Conservation (phyloP, 345 rosid species). For the Euphorbia lathyris region DNA sequence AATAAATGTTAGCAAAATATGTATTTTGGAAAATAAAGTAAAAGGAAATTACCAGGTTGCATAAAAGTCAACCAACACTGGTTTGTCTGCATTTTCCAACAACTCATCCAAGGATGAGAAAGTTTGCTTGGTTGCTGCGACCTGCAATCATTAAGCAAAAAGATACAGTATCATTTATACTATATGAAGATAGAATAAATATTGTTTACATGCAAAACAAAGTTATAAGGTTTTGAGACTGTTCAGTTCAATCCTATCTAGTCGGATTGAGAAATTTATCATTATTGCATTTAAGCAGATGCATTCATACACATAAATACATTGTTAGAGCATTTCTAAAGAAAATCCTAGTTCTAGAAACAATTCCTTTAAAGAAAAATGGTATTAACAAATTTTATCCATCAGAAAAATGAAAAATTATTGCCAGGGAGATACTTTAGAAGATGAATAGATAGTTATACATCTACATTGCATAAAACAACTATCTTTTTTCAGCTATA, state of each 20-base stretch:
- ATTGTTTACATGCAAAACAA: neutral
- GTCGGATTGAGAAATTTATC: neutral
- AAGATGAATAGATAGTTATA: neutral
- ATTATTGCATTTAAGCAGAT: neutral
- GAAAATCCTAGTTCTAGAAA: neutral
- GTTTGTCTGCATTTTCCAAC: slow-evolving; percentile 63
- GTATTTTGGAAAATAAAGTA: no score
- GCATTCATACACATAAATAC: neutral
- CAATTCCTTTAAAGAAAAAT: neutral
- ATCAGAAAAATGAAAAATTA: neutral
- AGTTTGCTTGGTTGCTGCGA: slow-evolving; percentile 74
- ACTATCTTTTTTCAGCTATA: neutral
- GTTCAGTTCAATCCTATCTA: neutral
- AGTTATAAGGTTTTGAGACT: neutral
- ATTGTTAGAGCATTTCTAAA: neutral
- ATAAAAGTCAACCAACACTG: slow-evolving; percentile 80
- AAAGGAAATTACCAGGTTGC: slow-evolving; percentile 64
- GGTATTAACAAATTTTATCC: neutral
- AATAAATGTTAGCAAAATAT: no score
- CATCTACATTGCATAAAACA: neutral
- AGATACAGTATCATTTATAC: neutral
- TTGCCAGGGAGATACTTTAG: neutral
- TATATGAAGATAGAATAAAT: neutral
- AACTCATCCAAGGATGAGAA: slow-evolving; percentile 68
- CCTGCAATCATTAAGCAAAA: slow-evolving; percentile 25